These are phyloP conservation scores for Claviceps purpurea DNA, from an alignment of 2,329 filamentous ascomycete genomes.

Conservation along the genomic window DNA sequence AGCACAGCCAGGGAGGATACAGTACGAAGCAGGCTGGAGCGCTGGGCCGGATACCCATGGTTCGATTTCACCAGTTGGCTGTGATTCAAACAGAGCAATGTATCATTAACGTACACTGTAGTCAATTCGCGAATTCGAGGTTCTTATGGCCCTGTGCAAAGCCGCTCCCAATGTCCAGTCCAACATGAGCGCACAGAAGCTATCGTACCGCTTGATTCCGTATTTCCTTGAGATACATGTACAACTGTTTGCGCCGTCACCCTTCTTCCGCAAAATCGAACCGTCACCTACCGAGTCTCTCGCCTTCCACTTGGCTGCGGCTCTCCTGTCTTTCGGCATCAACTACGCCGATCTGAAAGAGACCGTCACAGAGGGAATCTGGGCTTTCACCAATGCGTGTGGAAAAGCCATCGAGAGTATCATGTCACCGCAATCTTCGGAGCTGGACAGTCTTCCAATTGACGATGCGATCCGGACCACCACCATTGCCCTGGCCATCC, in stretches of 20 bases:
- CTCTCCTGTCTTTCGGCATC: slow-evolving; percentile 67
- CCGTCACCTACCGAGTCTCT: slow-evolving; percentile 82
- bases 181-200: slow-evolving; percentile 58
- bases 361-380: slow-evolving; percentile 51
- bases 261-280: slow-evolving; percentile 69
- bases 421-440: slow-evolving; percentile 37
- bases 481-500: slow-evolving; percentile 68
- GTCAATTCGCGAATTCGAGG: slow-evolving; percentile 83
- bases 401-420: slow-evolving; percentile 44
- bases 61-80: slow-evolving; percentile 18
- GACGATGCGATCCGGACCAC: slow-evolving; percentile 57
- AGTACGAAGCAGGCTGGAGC: slow-evolving; percentile 24
- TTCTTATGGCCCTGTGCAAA: slow-evolving; percentile 81
- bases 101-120: slow-evolving; percentile 23
- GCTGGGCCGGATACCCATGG: slow-evolving; percentile 47
- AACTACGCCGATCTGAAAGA: slow-evolving; percentile 58
- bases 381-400: slow-evolving; percentile 61
- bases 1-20: slow-evolving; percentile 34
- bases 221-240: slow-evolving; percentile 78
- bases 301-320: slow-evolving; percentile 63
- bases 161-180: slow-evolving; percentile 65
- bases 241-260: slow-evolving; percentile 66
- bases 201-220: slow-evolving; percentile 65
- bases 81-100: not conserved
- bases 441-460: slow-evolving; percentile 43